Base-by-base conservation (phyloP, 2,329 filamentous ascomycete genomes). In the Xylariaceae sp. region DNA sequence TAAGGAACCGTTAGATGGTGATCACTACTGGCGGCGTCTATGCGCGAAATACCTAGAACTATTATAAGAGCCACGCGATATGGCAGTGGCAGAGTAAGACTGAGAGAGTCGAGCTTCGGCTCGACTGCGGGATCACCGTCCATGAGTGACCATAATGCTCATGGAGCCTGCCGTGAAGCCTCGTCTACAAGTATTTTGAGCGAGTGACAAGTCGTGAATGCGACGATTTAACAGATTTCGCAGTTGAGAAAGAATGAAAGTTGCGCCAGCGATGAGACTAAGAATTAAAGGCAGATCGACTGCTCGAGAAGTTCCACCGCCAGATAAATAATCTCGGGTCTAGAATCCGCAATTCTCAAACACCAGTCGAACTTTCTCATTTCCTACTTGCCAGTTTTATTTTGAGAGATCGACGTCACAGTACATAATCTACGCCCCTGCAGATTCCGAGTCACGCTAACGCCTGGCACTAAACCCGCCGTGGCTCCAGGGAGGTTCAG, bases 1-100 rank as follows among this genome's bases (percentile, higher is more conserved):
- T 2, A 44, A 54, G 7, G 6, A 51, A 59, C 60, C 18, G 60
- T 58, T 11, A 54, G n/a, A 45, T 18, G 1, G 39, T 64, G 48
- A 11, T 2, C 10, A n/a, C n/a, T n/a, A n/a, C n/a, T n/a, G n/a
- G n/a, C n/a, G n/a, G n/a, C n/a, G n/a, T n/a, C n/a, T n/a, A n/a
- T 8, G 37, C 39, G 18, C 56, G 42, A 62, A 59, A 15, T 62
- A 95, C 92, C 93, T 64, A 95, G 78, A 56, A 96, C 88, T 64
- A 94, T 78, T 68, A 97, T 88, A 67, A 95, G 83, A 62, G 91
- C 90, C 60, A 97, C 86, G 66, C 93, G 88, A 74, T 93, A 96
- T 49, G 94, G 93, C 62, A 97, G 80, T 55, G 93, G 94, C 66
- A 97, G 87, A 64, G 89, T 81, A 72, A 90, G 80, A 82, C 89